Percentiles rank a stretch among this genome's conserved stretches.
Evolutionary conservation across 371 early-diverging fungal species (phyloP).

Genomic region (Rhizomucor pusillus): DNA sequence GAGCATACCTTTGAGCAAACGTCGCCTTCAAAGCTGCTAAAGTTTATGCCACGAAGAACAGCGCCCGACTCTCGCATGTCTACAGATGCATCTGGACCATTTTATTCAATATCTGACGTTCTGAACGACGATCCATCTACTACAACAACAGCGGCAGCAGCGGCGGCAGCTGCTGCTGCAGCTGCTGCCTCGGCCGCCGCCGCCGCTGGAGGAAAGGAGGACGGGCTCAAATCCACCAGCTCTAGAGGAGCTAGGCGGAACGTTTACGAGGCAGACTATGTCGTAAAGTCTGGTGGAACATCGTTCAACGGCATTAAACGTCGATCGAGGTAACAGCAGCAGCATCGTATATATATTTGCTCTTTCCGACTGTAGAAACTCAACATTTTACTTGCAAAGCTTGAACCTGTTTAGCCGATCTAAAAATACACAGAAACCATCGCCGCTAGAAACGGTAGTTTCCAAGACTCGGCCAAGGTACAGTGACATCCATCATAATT

Average conservation of each 20-base stretch:
- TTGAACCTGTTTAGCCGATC: slow-evolving; percentile 36
- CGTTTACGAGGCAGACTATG: slow-evolving; percentile 35
- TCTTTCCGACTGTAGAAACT: background rate
- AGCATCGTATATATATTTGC: background rate
- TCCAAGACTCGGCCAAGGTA: slow-evolving; percentile 52
- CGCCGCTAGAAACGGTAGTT: slow-evolving; percentile 42
- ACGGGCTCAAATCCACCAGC: slow-evolving; percentile 5
- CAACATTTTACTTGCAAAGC: slow-evolving; percentile 13
- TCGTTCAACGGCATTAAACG: slow-evolving; percentile 27
- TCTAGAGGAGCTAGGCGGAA: slow-evolving; percentile 38
- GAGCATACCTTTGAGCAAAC: slow-evolving; percentile 4
- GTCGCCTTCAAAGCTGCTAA: slow-evolving; percentile 27
- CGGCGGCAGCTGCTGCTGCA: slow-evolving; percentile 17
- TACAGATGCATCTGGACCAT: slow-evolving; percentile 29
- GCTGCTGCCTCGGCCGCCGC: slow-evolving; percentile 13
- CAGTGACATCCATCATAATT: background rate
- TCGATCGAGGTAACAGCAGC: slow-evolving; percentile 30
- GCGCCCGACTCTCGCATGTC: background rate
- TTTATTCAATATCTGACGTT: slow-evolving; percentile 51
- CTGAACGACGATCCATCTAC: slow-evolving; percentile 29
- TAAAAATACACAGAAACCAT: slow-evolving; percentile 33
- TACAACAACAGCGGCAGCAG: slow-evolving; percentile 10
- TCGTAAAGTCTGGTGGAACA: slow-evolving; percentile 42
- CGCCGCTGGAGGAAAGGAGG: slow-evolving; percentile 8
- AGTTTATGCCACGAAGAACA: slow-evolving; percentile 41